phyloP scores from a whole-genome alignment of 306 rosid species.

The Styphnolobium japonicum region DNA sequence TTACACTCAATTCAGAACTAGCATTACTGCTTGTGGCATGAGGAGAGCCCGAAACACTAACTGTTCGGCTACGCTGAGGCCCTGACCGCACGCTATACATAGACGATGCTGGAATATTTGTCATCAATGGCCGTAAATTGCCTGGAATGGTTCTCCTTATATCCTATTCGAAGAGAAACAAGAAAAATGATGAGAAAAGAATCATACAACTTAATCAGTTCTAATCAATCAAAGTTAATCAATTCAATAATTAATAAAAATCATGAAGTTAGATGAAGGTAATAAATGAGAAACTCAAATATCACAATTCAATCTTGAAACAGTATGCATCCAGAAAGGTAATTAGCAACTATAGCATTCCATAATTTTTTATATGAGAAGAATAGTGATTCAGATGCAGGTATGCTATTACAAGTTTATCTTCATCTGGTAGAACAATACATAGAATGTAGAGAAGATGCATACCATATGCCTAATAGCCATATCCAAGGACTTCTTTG shows the following conservation, averaged over 20 bases:
- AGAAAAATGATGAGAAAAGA: conserved; percentile 13
- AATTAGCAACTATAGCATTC: not conserved
- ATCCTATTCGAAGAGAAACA: conserved; percentile 57
- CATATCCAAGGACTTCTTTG: conserved; percentile 97
- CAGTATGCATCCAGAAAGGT: not conserved
- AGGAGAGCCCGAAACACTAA: conserved; percentile 86
- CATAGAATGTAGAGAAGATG: conserved; percentile 15
- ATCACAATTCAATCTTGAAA: not conserved
- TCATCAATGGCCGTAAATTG: conserved; percentile 85
- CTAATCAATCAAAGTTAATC: not conserved
- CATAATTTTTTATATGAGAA: not conserved
- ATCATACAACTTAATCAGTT: not conserved
- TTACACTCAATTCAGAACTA: conserved; percentile 89
- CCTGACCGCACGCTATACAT: conserved; percentile 95
- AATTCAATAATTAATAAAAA: not conserved
- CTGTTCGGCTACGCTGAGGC: conserved; percentile 72
- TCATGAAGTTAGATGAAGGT: not conserved
- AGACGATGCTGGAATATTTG: conserved; percentile 96
- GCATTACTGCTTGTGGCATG: conserved; percentile 95
- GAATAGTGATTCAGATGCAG: not conserved
- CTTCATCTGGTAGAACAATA: not conserved
- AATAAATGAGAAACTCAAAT: not conserved
- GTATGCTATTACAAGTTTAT: not conserved
- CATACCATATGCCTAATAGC: conserved; percentile 95
- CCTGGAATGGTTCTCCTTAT: conserved; percentile 90